Base-by-base conservation (phyloP, 2,329 filamentous ascomycete genomes). In the Apiospora hydei region DNA sequence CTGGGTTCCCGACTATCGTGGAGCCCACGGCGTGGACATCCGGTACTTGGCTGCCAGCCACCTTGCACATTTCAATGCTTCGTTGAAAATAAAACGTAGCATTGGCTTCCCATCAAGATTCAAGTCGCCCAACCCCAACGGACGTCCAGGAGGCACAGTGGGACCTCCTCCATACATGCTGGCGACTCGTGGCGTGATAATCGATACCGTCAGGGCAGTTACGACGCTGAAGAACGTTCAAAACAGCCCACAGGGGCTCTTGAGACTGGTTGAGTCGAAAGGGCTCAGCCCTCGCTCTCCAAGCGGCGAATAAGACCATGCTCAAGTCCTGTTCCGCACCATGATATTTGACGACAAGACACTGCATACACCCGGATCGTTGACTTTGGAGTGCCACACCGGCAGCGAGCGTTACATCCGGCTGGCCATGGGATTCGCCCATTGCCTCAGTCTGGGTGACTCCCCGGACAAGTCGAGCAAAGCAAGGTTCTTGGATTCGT, bases 1-100 rank as follows among this genome's bases (percentile, higher is more conserved):
- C 1, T 64, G 69, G 69, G 69, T 70, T 46, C 51, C 69, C 13
- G 69, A 70, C 51, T 70, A 43, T 44, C 69, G 69, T 43, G 69
- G 69, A 8, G 30, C 26, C 4, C 18, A 70, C 26, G 69, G 69
- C n/a, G 49, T 70, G 38, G 49, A 64, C 30, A 61, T 64, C 5
- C 47, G 69, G 21, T 70, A 70, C n/a, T 5, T 70, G 21, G 69
- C 69, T 10, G 69, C 69, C 7, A 70, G 51, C 30, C 46, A 61
- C 5, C 38, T 70, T 6, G 13, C 16, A 53, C 38, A 70, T 13
- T 70, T 70, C 51, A 43, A 34, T 24, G 69, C 69, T 13, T 10
- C 46, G 4, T 21, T n/a, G 6, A 21, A n/a, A 18, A 21, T 10
- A 18, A 10, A n/a, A n/a, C 46, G 5, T 47, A 21, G 10, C 46